Base-by-base conservation (phyloP, 495 filamentous ascomycete genomes). In the Staphylotrichum longicolle region DNA sequence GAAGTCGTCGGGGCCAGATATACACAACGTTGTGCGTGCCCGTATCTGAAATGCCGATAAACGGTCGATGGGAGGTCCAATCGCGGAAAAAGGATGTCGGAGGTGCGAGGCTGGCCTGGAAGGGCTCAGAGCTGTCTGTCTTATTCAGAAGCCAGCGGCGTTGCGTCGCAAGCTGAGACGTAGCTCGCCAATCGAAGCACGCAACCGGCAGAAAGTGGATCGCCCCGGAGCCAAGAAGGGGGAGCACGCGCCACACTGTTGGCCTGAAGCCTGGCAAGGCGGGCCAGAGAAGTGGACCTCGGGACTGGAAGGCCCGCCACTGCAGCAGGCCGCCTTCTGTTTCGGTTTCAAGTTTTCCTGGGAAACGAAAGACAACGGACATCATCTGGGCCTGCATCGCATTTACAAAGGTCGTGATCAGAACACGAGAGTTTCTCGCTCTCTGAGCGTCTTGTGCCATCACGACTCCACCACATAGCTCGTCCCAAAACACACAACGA, bases 131-230 rank as follows among this genome's bases (percentile, higher is more conserved):
- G 57, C 45, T 64, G 57, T 60, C 57, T 45, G 56, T 32, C 54
- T 58, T 41, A 39, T 11, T 20, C 12, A 27, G 32, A 27, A 27
- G 20, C 20, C 20, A 27, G 47, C 47, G 57, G 48, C 44, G 45
- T 41, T 49, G 49, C 60, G 61, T 62, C 66, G 63, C 57, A 68
- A 63, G 67, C 67, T 69, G 67, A 66, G 58, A 64, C 67, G 54
- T 30, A 60, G 55, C 52, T 63, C 56, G 34, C 60, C 60, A 59
- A 62, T 66, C 12, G 30, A 48, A 52, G 52, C 64, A 53, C 33
- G 64, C 55, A 42, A 27, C 57, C 27, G 32, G 6, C 34, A 10
- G 45, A 57, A 8, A 59, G 33, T 48, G 41, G 40, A 15, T 20
- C 10, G 48, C 4, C 1, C 9, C 41, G 20, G 20, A 27, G 20